A percentile compares a stretch with the other conserved stretches of the same genome.
Conservation (phyloP, 169 alveolate species). For the Cystoisospora suis region DNA sequence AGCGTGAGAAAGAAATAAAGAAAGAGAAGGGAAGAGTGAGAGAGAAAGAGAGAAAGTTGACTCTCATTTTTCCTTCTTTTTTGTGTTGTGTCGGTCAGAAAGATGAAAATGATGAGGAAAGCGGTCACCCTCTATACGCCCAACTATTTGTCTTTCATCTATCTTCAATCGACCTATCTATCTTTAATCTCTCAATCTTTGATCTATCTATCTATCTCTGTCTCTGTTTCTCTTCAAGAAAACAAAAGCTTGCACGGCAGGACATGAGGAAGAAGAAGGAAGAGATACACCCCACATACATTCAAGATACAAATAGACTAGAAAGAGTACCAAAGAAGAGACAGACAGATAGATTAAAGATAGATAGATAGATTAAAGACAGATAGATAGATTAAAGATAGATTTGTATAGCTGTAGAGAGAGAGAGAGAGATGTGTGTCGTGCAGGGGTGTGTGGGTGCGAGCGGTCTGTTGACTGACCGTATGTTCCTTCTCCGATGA, state of each 20-base stretch:
- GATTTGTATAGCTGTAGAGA: neutral
- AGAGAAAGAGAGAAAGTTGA: neutral
- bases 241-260: too few species aligned
- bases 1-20: neutral
- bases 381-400: neutral
- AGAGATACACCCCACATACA: neutral
- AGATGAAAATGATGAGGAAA: neutral
- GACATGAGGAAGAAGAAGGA: neutral
- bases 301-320: neutral
- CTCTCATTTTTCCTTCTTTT: too few species aligned
- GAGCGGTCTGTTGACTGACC: neutral
- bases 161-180: neutral
- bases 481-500: slow-evolving; percentile 55
- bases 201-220: neutral
- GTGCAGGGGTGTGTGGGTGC: neutral
- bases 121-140: neutral
- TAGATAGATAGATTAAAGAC: neutral
- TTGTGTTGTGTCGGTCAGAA: neutral
- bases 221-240: neutral
- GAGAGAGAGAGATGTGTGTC: neutral
- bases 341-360: neutral
- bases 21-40: neutral
- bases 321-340: neutral
- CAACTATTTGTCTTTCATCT: neutral
- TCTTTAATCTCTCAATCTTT: neutral